phyloP scores from a whole-genome alignment of 345 rosid genomes.

The Fremontodendron californicum region DNA sequence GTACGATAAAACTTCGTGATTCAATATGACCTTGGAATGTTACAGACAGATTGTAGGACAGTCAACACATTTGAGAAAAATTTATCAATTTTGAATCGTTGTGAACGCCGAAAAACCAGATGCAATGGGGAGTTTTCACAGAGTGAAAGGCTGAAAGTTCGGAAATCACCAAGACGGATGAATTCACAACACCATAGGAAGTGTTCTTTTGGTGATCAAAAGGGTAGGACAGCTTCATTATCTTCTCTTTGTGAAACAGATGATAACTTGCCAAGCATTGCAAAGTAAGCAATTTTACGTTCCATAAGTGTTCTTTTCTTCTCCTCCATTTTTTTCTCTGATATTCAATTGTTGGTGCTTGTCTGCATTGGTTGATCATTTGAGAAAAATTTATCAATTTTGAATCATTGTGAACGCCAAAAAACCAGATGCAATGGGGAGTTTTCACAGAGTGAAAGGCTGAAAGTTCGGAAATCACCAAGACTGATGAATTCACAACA shows the following conservation, averaged over 20 bases:
- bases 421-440: constrained; percentile 28
- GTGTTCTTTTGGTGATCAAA: constrained; percentile 21
- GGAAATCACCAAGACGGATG: constrained; percentile 32
- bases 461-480: constrained; percentile 30
- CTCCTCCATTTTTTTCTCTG: not conserved
- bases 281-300: constrained; percentile 32
- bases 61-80: constrained; percentile 36
- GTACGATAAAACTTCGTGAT: not conserved
- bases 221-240: constrained; percentile 26
- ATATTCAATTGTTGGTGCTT: constrained; percentile 1
- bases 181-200: constrained; percentile 22
- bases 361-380: no score
- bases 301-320: not conserved
- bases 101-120: constrained; percentile 21
- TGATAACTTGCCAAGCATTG: constrained; percentile 18
- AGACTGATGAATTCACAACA: constrained; percentile 21
- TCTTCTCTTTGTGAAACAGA: constrained; percentile 24
- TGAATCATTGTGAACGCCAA: no score
- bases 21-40: constrained; percentile 3
- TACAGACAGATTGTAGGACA: constrained; percentile 44
- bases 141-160: constrained; percentile 20
- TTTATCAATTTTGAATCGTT: constrained; percentile 25
- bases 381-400: no score
- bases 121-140: constrained; percentile 25
- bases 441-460: constrained; percentile 20